These are phyloP conservation scores for Linnemannia zychae DNA, from an alignment of 192 early-diverging fungal species.

Conservation along the genomic window DNA sequence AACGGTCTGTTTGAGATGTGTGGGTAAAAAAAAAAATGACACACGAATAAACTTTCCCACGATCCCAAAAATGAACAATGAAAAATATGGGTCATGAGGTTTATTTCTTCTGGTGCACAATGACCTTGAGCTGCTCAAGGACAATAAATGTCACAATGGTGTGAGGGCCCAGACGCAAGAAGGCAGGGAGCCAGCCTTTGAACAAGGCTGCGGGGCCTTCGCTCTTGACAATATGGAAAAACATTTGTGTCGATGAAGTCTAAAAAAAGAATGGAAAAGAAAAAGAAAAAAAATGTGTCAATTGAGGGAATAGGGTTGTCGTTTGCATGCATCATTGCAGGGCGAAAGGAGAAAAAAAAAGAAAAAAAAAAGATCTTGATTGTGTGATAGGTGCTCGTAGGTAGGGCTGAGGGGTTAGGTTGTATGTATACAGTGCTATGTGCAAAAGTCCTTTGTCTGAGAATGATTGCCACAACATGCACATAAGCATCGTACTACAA, in stretches of 20 bases:
- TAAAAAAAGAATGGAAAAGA: constrained; percentile 27
- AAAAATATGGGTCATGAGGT: background rate
- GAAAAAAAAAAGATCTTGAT: background rate
- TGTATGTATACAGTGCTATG: background rate
- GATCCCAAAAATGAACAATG: background rate
- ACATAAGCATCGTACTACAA: background rate
- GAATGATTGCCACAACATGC: background rate
- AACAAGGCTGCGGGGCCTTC: constrained; percentile 82
- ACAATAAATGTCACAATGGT: constrained; percentile 89
- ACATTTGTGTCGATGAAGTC: constrained; percentile 58
- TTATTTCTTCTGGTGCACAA: constrained; percentile 45
- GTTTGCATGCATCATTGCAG: too few relatives aligned
- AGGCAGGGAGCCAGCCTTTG: constrained; percentile 89
- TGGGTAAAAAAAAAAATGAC: background rate
- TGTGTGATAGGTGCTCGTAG: background rate
- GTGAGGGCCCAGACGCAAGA: constrained; percentile 85
- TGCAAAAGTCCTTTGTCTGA: background rate
- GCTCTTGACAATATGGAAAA: constrained; percentile 68
- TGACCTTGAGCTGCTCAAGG: constrained; percentile 77
- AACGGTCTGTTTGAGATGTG: background rate
- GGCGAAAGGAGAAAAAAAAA: too few relatives aligned
- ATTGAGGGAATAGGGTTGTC: too few relatives aligned
- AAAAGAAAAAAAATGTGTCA: background rate
- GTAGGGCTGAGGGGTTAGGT: too few relatives aligned
- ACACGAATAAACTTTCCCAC: background rate